phyloP scores from a whole-genome alignment of 2,329 filamentous ascomycete genomes.

The Diaporthe capsici region DNA sequence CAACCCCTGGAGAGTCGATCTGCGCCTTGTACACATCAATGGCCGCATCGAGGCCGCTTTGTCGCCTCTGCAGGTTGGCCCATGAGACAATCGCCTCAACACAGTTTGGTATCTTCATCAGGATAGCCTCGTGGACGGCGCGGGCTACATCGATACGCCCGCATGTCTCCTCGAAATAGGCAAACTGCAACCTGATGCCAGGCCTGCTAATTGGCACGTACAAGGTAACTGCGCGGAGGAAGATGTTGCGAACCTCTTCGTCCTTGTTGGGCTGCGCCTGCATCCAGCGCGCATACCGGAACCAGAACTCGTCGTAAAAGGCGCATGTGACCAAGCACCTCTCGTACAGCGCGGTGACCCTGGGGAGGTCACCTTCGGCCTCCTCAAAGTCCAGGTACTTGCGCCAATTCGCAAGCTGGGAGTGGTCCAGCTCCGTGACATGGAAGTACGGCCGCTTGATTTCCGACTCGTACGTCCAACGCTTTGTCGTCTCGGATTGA shows the following conservation, averaged over 20 bases:
- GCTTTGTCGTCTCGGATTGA: conserved; percentile 89
- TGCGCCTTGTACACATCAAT: conserved; percentile 87
- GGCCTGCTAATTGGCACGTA: conserved; percentile 91
- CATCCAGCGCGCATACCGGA: conserved; percentile 98
- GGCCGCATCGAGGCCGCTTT: conserved; percentile 86
- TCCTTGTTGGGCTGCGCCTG: conserved; percentile 82
- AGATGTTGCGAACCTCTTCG: conserved; percentile 93
- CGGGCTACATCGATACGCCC: conserved; percentile 83
- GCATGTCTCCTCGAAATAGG: conserved; percentile 92
- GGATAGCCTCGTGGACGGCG: conserved; percentile 86
- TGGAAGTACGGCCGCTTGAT: conserved; percentile 98
- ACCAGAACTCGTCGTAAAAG: conserved; percentile 98
- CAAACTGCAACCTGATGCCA: conserved; percentile 88
- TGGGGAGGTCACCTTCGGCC: conserved; percentile 80
- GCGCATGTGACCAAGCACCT: conserved; percentile 93
- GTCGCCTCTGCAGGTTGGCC: conserved; percentile 88
- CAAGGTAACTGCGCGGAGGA: conserved; percentile 85
- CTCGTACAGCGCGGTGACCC: conserved; percentile 90
- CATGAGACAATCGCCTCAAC: conserved; percentile 90
- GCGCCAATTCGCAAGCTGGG: conserved; percentile 90
- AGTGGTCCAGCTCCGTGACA: conserved; percentile 90
- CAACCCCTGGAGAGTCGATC: conserved; percentile 79
- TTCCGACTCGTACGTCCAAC: conserved; percentile 95
- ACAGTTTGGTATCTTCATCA: conserved; percentile 82
- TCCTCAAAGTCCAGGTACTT: conserved; percentile 99